Evolutionary conservation across 768 basidiomycete species (phyloP).

Genomic region (Boletus pseudo-olivaceus): DNA sequence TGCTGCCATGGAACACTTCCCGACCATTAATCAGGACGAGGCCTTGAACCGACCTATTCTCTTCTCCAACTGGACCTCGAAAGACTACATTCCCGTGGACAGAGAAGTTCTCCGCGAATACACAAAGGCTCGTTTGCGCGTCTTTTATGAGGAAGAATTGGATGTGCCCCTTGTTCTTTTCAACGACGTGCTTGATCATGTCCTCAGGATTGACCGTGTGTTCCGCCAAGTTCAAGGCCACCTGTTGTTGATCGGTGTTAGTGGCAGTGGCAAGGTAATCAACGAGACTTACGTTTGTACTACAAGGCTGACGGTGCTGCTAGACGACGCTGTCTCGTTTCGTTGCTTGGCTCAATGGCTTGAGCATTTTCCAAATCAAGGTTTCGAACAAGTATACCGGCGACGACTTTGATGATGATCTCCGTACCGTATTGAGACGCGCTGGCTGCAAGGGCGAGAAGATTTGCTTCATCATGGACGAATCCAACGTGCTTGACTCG

Average conservation of each 20-base stretch:
- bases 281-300: background rate
- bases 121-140: constrained; percentile 91
- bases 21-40: constrained; percentile 83
- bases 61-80: constrained; percentile 99
- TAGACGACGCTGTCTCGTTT: constrained; percentile 97
- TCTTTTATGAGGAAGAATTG: constrained; percentile 99
- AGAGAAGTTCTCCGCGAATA: constrained; percentile 92
- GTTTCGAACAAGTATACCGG: constrained; percentile 99
- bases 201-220: constrained; percentile 95
- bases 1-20: constrained; percentile 87
- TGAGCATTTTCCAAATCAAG: constrained; percentile 99
- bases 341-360: constrained; percentile 99
- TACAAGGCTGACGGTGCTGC: constrained; percentile 11
- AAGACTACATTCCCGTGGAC: constrained; percentile 93
- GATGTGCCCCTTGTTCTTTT: constrained; percentile 97
- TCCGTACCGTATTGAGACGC: constrained; percentile 90
- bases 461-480: constrained; percentile 99
- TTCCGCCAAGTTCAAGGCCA: constrained; percentile 99
- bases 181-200: constrained; percentile 98
- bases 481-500: constrained; percentile 98
- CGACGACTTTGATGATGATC: constrained; percentile 97
- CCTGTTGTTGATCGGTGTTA: constrained; percentile 93
- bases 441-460: constrained; percentile 98
- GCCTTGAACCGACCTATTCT: constrained; percentile 87
- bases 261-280: constrained; percentile 94